phyloP scores from a whole-genome alignment of 2,329 filamentous ascomycete genomes.

The Colletotrichum nymphaeae region DNA sequence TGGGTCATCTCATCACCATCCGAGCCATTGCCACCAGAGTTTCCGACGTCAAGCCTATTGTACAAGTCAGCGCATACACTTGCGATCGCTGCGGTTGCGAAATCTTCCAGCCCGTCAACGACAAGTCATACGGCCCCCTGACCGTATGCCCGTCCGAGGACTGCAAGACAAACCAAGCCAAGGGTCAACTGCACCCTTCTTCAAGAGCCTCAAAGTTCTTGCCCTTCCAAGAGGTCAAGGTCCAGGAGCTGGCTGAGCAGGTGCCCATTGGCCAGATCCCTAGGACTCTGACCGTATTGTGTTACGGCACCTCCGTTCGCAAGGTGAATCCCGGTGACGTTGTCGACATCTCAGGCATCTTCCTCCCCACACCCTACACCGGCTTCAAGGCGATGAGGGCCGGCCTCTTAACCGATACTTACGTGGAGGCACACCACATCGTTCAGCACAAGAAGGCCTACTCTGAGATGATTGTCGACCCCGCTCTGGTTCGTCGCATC shows the following conservation, averaged over 20 bases:
- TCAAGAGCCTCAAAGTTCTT: conserved; percentile 97
- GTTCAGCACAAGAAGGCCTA: conserved; percentile 99
- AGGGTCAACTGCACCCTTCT: conserved; percentile 92
- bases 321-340: conserved; percentile 94
- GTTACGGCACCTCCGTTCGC: conserved; percentile 86
- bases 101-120: conserved; percentile 94
- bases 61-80: conserved; percentile 98
- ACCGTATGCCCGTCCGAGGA: conserved; percentile 89
- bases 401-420: conserved; percentile 96
- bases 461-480: conserved; percentile 88
- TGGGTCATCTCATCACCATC: conserved; percentile 93
- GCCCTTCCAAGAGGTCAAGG: conserved; percentile 98
- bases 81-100: conserved; percentile 97
- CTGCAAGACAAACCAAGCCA: conserved; percentile 89
- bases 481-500: conserved; percentile 83
- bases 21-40: conserved; percentile 95
- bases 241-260: conserved; percentile 99
- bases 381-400: conserved; percentile 97
- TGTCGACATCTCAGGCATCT: conserved; percentile 93
- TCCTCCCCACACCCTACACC: conserved; percentile 97
- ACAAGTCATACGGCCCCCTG: conserved; percentile 90
- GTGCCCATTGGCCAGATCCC: conserved; percentile 98
- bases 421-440: conserved; percentile 93
- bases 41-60: conserved; percentile 96
- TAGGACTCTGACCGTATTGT: conserved; percentile 88